A percentile compares a stretch with the other conserved stretches of the same genome.
phyloP scores from a whole-genome alignment of 768 basidiomycete genomes.

The Phallus indusiatus region DNA sequence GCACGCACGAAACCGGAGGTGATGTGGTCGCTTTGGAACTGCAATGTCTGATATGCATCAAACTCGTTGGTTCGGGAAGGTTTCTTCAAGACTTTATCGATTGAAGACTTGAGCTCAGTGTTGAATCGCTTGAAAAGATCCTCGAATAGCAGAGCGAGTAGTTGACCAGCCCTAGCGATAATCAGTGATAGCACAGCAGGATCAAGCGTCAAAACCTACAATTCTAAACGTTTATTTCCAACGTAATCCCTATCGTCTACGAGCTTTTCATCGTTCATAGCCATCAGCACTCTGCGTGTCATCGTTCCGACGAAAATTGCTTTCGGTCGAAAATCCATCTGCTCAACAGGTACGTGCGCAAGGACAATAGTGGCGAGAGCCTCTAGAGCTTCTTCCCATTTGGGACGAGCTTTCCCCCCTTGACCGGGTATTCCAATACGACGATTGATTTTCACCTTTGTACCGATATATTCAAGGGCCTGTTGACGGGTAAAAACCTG shows the following conservation, averaged over 20 bases:
- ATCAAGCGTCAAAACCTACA: constrained; percentile 46
- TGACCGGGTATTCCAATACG: constrained; percentile 38
- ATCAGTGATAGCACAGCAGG: constrained; percentile 9
- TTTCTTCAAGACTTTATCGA: constrained; percentile 97
- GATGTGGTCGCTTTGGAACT: constrained; percentile 93
- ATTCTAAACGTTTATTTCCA: constrained; percentile 95
- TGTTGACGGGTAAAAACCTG: constrained; percentile 88
- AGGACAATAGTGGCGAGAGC: constrained; percentile 96
- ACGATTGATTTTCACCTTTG: constrained; percentile 82
- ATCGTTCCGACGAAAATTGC: constrained; percentile 97
- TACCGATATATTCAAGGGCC: constrained; percentile 90
- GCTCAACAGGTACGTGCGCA: constrained; percentile 87
- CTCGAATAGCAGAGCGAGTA: constrained; percentile 92
- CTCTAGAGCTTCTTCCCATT: constrained; percentile 92
- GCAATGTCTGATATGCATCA: constrained; percentile 90
- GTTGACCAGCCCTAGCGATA: constrained; percentile 74
- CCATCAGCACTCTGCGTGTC: constrained; percentile 93
- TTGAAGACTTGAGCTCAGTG: constrained; percentile 84
- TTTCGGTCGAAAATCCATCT: constrained; percentile 85
- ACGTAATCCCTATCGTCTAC: constrained; percentile 99
- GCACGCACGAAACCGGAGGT: constrained; percentile 94
- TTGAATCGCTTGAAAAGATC: constrained; percentile 99
- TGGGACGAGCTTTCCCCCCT: constrained; percentile 65
- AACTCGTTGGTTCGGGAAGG: constrained; percentile 90
- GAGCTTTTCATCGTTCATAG: constrained; percentile 93